These are phyloP conservation scores for Acanthamoeba royreba DNA, from an alignment of 208 protist species.

Conservation along the genomic window DNA sequence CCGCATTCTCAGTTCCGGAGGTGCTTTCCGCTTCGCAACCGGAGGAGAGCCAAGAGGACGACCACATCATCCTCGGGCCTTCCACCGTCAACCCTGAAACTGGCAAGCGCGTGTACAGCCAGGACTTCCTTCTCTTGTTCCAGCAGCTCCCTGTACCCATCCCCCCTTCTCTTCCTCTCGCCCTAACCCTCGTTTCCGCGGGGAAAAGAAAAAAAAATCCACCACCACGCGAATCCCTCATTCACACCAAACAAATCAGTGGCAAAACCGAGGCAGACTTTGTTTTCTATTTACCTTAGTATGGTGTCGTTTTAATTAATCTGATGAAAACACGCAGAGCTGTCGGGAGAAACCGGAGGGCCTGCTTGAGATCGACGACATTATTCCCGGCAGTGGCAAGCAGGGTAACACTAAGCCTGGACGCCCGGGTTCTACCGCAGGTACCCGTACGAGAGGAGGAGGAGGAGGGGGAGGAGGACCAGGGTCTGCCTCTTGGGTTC, in stretches of 20 bases:
- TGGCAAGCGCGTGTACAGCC: background rate
- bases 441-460: background rate
- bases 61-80: background rate
- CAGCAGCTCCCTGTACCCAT: background rate
- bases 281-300: too few relatives aligned
- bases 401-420: background rate
- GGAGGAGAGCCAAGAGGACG: background rate
- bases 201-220: background rate
- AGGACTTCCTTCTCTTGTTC: conserved; percentile 42
- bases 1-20: too few relatives aligned
- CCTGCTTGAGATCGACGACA: background rate
- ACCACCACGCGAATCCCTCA: too few relatives aligned
- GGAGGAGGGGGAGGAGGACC: too few relatives aligned
- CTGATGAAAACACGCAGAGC: background rate
- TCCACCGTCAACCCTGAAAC: background rate
- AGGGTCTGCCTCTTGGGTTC: too few relatives aligned
- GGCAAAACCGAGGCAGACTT: too few relatives aligned
- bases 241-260: too few relatives aligned
- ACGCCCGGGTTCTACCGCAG: background rate
- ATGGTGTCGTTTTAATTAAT: background rate
- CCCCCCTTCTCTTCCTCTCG: background rate
- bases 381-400: conserved; percentile 5
- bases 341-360: background rate
- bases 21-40: too few relatives aligned
- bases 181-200: background rate